These are phyloP conservation scores for Phragmites australis DNA, from an alignment of 176 grass and related monocot species.

Conservation along the genomic window DNA sequence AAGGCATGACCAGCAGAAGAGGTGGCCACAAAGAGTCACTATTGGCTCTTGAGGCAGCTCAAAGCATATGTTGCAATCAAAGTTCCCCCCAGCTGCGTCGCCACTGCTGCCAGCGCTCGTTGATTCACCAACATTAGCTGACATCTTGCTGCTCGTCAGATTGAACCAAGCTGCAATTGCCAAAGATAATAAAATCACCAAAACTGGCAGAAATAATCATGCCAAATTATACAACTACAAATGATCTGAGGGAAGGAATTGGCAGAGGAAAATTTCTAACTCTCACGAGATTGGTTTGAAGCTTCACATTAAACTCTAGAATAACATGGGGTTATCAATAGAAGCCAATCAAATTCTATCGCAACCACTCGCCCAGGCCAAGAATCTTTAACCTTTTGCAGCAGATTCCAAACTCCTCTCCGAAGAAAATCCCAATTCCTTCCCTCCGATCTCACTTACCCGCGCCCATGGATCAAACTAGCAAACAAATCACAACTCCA, in stretches of 20 bases:
- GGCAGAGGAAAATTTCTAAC: too few species aligned
- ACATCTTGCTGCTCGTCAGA: conserved; percentile 31
- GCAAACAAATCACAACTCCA: not conserved
- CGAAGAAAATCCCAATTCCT: not conserved
- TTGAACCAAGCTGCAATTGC: conserved; percentile 27
- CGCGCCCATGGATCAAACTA: not conserved
- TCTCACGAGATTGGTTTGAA: not conserved
- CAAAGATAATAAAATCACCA: not conserved
- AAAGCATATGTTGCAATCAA: conserved; percentile 96
- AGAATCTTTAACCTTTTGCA: not conserved
- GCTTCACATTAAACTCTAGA: not conserved
- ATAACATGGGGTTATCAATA: not conserved
- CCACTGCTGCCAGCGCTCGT: conserved; percentile 42
- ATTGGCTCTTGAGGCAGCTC: conserved; percentile 88
- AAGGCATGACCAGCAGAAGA: conserved; percentile 95
- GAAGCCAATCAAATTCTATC: not conserved
- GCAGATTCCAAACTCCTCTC: not conserved
- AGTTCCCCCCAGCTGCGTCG: conserved; percentile 53
- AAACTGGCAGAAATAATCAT: not conserved
- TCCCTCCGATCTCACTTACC: not conserved
- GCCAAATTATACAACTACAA: not conserved
- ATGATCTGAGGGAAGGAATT: too few species aligned
- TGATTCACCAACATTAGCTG: conserved; percentile 55
- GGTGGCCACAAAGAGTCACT: conserved; percentile 87
- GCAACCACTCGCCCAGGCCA: not conserved